These are phyloP conservation scores for Funneliformis caledonium DNA, from an alignment of 371 early-diverging fungal species.

Conservation along the genomic window DNA sequence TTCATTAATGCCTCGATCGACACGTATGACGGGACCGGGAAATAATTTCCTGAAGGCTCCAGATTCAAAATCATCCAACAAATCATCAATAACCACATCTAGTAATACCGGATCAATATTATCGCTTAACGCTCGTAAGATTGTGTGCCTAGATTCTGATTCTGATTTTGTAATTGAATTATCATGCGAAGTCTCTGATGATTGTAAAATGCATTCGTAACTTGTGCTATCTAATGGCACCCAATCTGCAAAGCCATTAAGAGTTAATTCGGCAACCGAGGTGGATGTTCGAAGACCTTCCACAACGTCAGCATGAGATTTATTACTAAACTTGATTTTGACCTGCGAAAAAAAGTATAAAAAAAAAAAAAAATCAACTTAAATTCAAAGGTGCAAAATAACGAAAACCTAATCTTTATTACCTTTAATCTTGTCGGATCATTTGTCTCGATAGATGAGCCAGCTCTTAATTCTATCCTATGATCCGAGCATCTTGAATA, in stretches of 20 bases:
- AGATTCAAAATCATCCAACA: constrained; percentile 6
- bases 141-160: not conserved
- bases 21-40: not conserved
- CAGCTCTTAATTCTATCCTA: constrained; percentile 18
- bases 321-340: constrained; percentile 24
- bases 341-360: not conserved
- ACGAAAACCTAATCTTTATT: not conserved
- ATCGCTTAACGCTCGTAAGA: constrained; percentile 10
- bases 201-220: not conserved
- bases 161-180: not conserved
- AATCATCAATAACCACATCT: constrained; percentile 3
- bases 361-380: not conserved
- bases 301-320: not conserved
- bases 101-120: constrained; percentile 1
- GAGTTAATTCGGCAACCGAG: not conserved
- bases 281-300: not conserved
- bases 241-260: constrained; percentile 37
- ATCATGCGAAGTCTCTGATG: not conserved
- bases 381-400: not conserved
- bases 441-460: not conserved
- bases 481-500: constrained; percentile 1
- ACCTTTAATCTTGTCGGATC: constrained; percentile 18
- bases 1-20: not conserved
- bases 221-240: constrained; percentile 34
- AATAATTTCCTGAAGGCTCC: constrained; percentile 19